Conservation (phyloP, 2,329 filamentous ascomycete genomes). For the Cladosporium sphaerospermum region DNA sequence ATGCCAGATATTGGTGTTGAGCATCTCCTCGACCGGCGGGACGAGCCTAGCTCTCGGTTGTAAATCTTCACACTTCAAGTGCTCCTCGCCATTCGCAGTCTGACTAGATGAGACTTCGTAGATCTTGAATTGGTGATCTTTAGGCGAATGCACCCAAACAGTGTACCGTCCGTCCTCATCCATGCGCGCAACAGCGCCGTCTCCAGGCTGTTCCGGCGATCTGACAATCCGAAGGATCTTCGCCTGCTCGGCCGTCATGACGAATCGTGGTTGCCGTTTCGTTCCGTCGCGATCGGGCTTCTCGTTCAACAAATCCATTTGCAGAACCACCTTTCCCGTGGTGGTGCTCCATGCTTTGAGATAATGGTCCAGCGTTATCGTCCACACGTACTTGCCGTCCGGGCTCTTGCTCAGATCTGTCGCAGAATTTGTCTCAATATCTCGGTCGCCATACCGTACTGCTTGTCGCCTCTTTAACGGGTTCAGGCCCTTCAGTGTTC, state of each 20-base stretch:
- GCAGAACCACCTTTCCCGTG: slow-evolving; percentile 70
- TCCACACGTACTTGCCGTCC: slow-evolving; percentile 56
- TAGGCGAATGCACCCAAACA: slow-evolving; percentile 79
- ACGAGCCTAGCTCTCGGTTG: slow-evolving; percentile 59
- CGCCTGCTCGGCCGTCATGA: slow-evolving; percentile 70
- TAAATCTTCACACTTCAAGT: slow-evolving; percentile 16
- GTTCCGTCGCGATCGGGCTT: slow-evolving; percentile 34
- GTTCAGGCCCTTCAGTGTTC: slow-evolving; percentile 57
- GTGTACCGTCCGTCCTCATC: slow-evolving; percentile 39
- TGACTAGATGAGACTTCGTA: slow-evolving; percentile 58
- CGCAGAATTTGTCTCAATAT: slow-evolving; percentile 62
- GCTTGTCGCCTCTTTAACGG: slow-evolving; percentile 61
- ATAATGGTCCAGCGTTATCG: slow-evolving; percentile 81
- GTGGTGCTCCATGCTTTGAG: slow-evolving; percentile 83
- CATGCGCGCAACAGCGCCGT: slow-evolving; percentile 24
- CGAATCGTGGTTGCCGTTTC: slow-evolving; percentile 57
- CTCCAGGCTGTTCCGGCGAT: slow-evolving; percentile 46
- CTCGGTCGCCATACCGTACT: slow-evolving; percentile 56
- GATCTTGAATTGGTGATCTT: slow-evolving; percentile 90
- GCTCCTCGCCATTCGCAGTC: slow-evolving; percentile 14
- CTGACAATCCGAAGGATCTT: slow-evolving; percentile 70
- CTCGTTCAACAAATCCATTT: slow-evolving; percentile 70
- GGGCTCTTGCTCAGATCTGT: slow-evolving; percentile 50
- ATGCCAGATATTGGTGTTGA: slow-evolving; percentile 47
- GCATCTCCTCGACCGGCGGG: slow-evolving; percentile 51